Evolutionary conservation across 352 stramenopile species (phyloP), one percentile per base, ranked within the genome.

Genomic region (Thraustotheca clavata): DNA sequence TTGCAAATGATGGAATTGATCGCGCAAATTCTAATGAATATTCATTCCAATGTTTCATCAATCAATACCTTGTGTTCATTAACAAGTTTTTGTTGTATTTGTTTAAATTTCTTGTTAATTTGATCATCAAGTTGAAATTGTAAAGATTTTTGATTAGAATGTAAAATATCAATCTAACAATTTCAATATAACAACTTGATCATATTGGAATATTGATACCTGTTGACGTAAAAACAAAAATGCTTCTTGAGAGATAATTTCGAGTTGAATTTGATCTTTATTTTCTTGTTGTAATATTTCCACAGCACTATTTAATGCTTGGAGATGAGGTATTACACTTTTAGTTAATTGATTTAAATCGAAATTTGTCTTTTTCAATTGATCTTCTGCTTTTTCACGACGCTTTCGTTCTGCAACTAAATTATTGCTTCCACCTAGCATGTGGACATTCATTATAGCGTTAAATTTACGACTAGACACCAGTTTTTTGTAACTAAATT

Each of bases 371-470:
- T 72, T 59, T 38, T 78, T 70, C 40, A 81, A 62, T 33, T 69
- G 67, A 22, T 47, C 66, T 72, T 88, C 80, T 1, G 76, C 76
- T 40, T 75, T 73, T 36, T 88, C 74, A 12, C 80, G 75, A 12
- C 78, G 71, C n/a, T 77, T 72, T 9, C 78, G 78, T 60, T 89
- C 78, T 14, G 60, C 77, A 46, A 75, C 49, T 27, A 88, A 71
- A 59, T 84, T 89, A 60, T 83, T 87, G 61, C 80, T 89, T 8
- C 78, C 80, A 16, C 80, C 80, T 5, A 89, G 71, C 18, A 83
- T 72, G 43, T 87, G 77, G 24, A 31, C 11, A 24, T 52, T 52
- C 43, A 52, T 52, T 14, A 9, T 9, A 24, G n/a, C n/a, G n/a
- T n/a, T n/a, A 52, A 18, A 14, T 52, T 52, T 52, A 52, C 12